Percentiles rank a stretch among this genome's conserved stretches.
phyloP scores from a whole-genome alignment of 2,329 filamentous ascomycete species.

The Sphaerostilbella broomeana region DNA sequence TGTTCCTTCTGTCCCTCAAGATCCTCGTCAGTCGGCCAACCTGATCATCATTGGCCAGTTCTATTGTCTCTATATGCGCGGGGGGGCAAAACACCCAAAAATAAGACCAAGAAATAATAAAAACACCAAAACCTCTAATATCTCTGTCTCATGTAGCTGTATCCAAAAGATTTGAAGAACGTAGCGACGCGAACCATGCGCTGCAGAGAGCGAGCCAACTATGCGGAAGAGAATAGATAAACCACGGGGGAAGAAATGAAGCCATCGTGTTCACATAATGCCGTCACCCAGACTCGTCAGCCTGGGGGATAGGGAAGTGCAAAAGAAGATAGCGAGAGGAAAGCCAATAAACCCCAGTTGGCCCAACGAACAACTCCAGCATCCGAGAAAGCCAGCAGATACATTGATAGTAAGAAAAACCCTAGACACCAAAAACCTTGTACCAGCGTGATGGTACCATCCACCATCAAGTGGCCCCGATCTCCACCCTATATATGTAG shows the following conservation, averaged over 20 bases:
- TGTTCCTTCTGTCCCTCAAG: too few relatives aligned
- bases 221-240: background rate
- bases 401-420: constrained; percentile 8
- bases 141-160: too few relatives aligned
- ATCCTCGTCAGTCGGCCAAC: too few relatives aligned
- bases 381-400: constrained; percentile 9
- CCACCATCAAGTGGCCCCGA: constrained; percentile 7
- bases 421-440: constrained; percentile 11
- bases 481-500: constrained; percentile 10
- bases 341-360: constrained; percentile 6
- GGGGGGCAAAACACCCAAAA: too few relatives aligned
- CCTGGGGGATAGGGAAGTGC: constrained; percentile 3
- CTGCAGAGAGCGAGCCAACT: constrained; percentile 1
- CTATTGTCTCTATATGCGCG: too few relatives aligned
- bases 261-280: constrained; percentile 11
- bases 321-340: constrained; percentile 8
- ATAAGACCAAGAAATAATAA: too few relatives aligned
- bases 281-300: background rate
- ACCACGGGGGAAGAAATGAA: constrained; percentile 1
- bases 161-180: too few relatives aligned
- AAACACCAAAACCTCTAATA: too few relatives aligned
- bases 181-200: constrained; percentile 5
- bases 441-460: constrained; percentile 9
- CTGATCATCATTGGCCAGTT: too few relatives aligned
- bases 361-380: constrained; percentile 9